Evolutionary conservation across 192 early-diverging fungal species (phyloP).

Genomic region (Coemansia sp.): DNA sequence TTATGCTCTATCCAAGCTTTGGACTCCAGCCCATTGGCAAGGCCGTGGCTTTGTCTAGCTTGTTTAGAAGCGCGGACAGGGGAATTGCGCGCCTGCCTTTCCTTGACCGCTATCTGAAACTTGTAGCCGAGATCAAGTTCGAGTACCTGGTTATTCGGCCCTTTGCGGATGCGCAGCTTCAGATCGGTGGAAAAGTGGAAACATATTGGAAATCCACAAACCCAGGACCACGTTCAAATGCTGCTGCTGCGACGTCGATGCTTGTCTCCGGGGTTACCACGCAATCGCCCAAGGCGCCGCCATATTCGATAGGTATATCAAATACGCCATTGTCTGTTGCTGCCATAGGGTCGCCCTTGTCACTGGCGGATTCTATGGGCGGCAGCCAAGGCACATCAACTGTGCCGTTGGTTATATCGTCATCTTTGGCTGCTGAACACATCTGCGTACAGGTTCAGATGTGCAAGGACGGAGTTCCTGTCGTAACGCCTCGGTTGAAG

Average conservation of each 20-base stretch:
- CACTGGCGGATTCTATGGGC: slow-evolving; percentile 24
- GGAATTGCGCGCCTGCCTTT: slow-evolving; percentile 64
- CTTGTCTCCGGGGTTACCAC: slow-evolving; percentile 12
- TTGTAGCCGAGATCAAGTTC: slow-evolving; percentile 88
- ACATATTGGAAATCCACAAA: slow-evolving; percentile 99
- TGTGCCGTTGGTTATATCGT: slow-evolving; percentile 38
- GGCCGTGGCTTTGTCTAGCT: slow-evolving; percentile 73
- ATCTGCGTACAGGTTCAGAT: slow-evolving; percentile 86
- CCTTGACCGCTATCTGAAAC: slow-evolving; percentile 86
- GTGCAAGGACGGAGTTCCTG: slow-evolving; percentile 82
- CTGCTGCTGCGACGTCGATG: not conserved
- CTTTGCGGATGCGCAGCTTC: slow-evolving; percentile 82
- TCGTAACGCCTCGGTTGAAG: slow-evolving; percentile 68
- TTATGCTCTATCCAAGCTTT: slow-evolving; percentile 96
- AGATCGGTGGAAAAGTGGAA: slow-evolving; percentile 94
- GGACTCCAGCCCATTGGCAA: slow-evolving; percentile 91
- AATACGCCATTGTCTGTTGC: slow-evolving; percentile 32
- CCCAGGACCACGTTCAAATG: slow-evolving; percentile 48
- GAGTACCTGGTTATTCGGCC: slow-evolving; percentile 81
- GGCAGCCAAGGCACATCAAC: slow-evolving; percentile 16
- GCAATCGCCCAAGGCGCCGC: slow-evolving; percentile 14
- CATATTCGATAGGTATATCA: slow-evolving; percentile 13
- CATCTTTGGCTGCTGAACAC: slow-evolving; percentile 84
- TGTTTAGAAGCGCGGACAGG: slow-evolving; percentile 54
- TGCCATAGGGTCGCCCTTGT: slow-evolving; percentile 34